phyloP scores from a whole-genome alignment of 768 basidiomycete species.

The Peribolospora baueri region DNA sequence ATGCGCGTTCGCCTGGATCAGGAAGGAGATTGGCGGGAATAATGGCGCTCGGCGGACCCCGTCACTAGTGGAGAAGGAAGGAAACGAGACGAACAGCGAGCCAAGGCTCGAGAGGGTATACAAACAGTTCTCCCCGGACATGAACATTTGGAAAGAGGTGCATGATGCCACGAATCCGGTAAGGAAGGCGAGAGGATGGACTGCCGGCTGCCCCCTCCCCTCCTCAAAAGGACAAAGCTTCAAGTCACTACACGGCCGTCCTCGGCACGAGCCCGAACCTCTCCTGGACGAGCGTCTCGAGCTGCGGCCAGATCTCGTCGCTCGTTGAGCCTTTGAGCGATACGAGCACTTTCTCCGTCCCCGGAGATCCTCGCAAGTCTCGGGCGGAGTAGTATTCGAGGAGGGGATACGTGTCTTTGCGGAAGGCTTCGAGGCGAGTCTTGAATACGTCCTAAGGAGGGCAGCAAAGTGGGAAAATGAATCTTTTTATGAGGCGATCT shows the following conservation, averaged over 20 bases:
- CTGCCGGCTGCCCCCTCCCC: no score
- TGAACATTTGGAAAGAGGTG: background rate
- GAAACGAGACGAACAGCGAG: no score
- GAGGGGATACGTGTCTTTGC: constrained; percentile 56
- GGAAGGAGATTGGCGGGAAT: no score
- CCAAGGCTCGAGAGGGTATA: background rate
- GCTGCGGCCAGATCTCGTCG: constrained; percentile 71
- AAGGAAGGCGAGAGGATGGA: background rate
- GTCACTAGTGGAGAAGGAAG: no score
- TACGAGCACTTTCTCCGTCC: constrained; percentile 23
- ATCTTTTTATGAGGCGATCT: background rate
- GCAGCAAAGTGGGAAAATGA: constrained; percentile 1
- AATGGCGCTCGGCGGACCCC: no score
- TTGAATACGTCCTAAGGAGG: constrained; percentile 43
- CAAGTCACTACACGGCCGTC: no score
- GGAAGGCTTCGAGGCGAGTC: constrained; percentile 50
- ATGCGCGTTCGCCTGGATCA: no score
- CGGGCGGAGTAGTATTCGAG: constrained; percentile 35
- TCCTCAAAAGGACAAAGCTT: background rate
- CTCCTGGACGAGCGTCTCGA: constrained; percentile 33
- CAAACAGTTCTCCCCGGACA: background rate
- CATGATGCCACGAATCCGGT: background rate
- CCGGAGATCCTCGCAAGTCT: constrained; percentile 19
- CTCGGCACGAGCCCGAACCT: no score
- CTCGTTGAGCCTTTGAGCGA: constrained; percentile 49